These are phyloP conservation scores for Salix suchowensis DNA, from an alignment of 345 rosid species.

Conservation along the genomic window DNA sequence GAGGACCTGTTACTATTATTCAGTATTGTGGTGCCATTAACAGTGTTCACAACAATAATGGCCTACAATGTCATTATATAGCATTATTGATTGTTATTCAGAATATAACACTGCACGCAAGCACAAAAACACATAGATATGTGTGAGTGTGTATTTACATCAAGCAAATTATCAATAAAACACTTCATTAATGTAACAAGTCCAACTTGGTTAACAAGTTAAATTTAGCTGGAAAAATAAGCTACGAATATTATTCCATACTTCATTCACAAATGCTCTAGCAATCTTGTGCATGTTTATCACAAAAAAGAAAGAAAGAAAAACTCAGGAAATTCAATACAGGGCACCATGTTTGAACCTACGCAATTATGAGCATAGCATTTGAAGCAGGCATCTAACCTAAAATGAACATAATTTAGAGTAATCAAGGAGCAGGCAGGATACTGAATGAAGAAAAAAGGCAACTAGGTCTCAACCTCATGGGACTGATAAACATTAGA, in stretches of 20 bases:
- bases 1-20: not conserved
- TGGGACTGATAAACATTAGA: conserved; percentile 20
- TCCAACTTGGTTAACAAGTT: not conserved
- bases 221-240: not conserved
- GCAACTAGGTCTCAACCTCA: conserved; percentile 27
- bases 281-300: not conserved
- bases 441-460: not conserved
- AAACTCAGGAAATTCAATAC: not conserved
- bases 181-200: not conserved
- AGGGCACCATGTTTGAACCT: not conserved
- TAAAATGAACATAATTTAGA: not conserved
- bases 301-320: not conserved
- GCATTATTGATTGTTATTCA: not conserved
- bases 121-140: not conserved
- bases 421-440: not conserved
- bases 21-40: not conserved
- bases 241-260: not conserved
- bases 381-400: not conserved
- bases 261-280: not conserved
- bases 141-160: too few species aligned
- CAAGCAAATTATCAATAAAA: not conserved
- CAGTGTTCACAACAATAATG: not conserved
- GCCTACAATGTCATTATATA: not conserved
- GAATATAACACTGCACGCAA: not conserved
- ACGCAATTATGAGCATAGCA: too few species aligned